A percentile compares a stretch with the other conserved stretches of the same genome.
Evolutionary conservation across 441 rosid species (phyloP).

Genomic region (Corymbia calophylla): DNA sequence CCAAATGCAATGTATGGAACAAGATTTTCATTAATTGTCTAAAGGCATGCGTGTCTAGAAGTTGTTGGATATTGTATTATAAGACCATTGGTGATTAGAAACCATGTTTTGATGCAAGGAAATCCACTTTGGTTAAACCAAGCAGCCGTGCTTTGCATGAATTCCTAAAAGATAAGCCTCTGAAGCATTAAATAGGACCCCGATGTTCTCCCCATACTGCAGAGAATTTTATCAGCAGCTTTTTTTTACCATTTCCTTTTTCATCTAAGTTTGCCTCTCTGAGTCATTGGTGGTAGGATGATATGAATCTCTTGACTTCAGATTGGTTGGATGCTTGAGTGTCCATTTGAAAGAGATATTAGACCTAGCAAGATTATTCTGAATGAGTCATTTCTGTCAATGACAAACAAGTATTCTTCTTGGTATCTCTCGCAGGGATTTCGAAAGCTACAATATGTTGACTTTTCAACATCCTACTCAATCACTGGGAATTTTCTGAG

Average conservation of each 20-base stretch:
- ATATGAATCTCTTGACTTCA: not conserved
- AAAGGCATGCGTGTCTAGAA: not conserved
- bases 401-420: not conserved
- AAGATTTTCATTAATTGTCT: not conserved
- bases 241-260: not conserved
- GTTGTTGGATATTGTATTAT: not conserved
- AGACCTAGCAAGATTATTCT: not conserved
- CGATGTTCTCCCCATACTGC: not conserved
- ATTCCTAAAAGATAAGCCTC: not conserved
- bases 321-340: not conserved
- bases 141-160: not conserved
- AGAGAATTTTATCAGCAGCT: not conserved
- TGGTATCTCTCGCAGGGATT: conserved; percentile 38
- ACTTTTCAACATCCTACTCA: conserved; percentile 63
- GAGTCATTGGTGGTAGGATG: not conserved
- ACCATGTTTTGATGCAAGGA: not conserved
- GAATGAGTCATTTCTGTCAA: not conserved
- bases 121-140: not conserved
- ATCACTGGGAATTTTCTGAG: conserved; percentile 61
- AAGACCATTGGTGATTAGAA: not conserved
- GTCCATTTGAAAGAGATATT: not conserved
- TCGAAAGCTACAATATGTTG: conserved; percentile 48
- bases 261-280: not conserved
- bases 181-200: not conserved
- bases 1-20: not conserved